Base-by-base conservation (phyloP, 1,284 basidiomycete species). In the Termitomyces sp. region DNA sequence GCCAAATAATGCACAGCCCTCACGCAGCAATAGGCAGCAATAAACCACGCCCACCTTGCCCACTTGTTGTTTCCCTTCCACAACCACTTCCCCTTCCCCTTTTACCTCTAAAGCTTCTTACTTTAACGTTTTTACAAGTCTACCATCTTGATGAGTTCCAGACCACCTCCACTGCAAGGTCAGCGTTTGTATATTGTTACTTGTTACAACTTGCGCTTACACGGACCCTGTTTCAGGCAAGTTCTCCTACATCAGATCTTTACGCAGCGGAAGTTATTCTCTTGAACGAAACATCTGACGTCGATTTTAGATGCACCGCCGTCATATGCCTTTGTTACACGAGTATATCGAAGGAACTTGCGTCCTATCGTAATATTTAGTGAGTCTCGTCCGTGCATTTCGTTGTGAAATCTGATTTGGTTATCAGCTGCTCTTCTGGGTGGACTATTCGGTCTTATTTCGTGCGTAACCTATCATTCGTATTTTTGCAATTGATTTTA, bases 391-490 rank as follows among this genome's bases (percentile, higher is more conserved):
- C 8, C 21, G 21, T 52, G 56, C 38, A 39, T 34, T 13, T 30
- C n/a, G 5, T 24, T 17, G 9, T 17, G 28, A 19, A n/a, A 47
- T 52, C 36, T 53, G 38, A 39, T 48, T 17, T 43, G 47, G 13
- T 17, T 19, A 33, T 15, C 57, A 84, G 83, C 75, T 52, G 70
- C 74, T 10, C 63, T 78, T 48, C 43, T 85, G 17, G 73, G 70
- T 31, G 79, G 75, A 15, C 58, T 87, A 28, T 89, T 84, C 82
- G 65, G 79, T 40, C 68, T 89, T 15, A 72, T 82, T 60, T 78
- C 79, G 87, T 88, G 62, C 64, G 83, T 73, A 21, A 41, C 5
- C 36, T 9, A 24, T 38, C 19, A 33, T 6, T 34, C 17, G 19
- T n/a, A 21, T 34, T 57, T 53, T 30, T 52, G 7, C 21, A n/a